A percentile compares a stretch with the other conserved stretches of the same genome.
Evolutionary conservation across 108 stramenopile species (phyloP).

Genomic region (Pinguiococcus pyrenoidosus): DNA sequence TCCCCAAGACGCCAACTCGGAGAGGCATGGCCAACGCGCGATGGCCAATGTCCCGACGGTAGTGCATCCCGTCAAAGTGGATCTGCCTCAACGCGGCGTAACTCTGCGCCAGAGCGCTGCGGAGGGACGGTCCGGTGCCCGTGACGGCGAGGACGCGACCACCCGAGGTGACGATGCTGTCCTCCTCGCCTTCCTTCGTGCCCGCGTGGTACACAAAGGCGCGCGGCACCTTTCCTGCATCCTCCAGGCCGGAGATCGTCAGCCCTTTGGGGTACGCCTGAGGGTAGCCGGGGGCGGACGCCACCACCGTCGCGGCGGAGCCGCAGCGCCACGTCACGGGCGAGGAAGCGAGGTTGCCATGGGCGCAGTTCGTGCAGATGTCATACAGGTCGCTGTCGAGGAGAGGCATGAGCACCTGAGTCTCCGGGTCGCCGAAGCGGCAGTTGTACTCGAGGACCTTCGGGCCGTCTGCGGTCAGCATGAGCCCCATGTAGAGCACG

Average conservation of each 20-base stretch:
- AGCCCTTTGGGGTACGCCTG: conserved; percentile 87
- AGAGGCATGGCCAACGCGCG: conserved; percentile 16
- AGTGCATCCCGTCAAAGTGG: conserved; percentile 28
- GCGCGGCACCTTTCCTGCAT: conserved; percentile 23
- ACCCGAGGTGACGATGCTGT: conserved; percentile 63
- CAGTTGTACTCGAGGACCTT: conserved; percentile 92
- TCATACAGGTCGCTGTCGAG: conserved; percentile 72
- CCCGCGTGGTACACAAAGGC: conserved; percentile 94
- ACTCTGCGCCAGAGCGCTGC: conserved; percentile 53
- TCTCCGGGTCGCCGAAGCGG: conserved; percentile 97
- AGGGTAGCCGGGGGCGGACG: conserved; percentile 77
- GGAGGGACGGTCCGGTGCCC: conserved; percentile 43
- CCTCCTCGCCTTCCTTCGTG: conserved; percentile 41
- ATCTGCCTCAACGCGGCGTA: conserved; percentile 53
- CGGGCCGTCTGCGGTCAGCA: conserved; percentile 42
- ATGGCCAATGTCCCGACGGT: conserved; percentile 40
- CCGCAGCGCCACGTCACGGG: conserved; percentile 69
- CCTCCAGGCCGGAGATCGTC: conserved; percentile 63
- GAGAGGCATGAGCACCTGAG: conserved; percentile 93
- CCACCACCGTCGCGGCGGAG: conserved; percentile 74
- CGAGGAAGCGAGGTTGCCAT: conserved; percentile 58
- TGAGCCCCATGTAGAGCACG: conserved; percentile 93
- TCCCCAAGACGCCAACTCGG: conserved; percentile 62
- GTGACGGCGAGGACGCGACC: conserved; percentile 93
- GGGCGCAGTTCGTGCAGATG: conserved; percentile 76